These are phyloP conservation scores for Aaosphaeria arxii DNA, from an alignment of 2,329 filamentous ascomycete species.

Conservation along the genomic window DNA sequence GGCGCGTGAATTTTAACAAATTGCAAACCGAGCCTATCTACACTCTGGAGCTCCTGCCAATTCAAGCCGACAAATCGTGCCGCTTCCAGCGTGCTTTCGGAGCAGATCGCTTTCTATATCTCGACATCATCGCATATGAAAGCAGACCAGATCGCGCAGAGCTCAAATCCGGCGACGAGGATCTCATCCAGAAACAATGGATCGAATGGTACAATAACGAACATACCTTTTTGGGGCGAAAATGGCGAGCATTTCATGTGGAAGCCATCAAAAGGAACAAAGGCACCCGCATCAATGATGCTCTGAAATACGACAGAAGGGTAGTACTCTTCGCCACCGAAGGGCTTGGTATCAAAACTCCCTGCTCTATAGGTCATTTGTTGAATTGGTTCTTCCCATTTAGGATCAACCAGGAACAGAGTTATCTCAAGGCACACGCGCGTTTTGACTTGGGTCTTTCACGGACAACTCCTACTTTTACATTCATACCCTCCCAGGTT, in stretches of 20 bases:
- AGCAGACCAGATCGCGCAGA: conserved; percentile 2
- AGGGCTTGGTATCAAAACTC: conserved; percentile 22
- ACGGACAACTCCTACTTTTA: conserved; percentile 33
- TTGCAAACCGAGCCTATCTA: conserved; percentile 16
- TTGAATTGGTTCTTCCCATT: conserved; percentile 42
- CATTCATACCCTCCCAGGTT: conserved; percentile 39
- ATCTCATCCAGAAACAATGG: conserved; percentile 19
- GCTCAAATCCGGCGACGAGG: conserved; percentile 6
- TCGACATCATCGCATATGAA: conserved; percentile 32
- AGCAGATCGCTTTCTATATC: conserved; percentile 41
- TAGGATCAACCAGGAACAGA: conserved; percentile 29
- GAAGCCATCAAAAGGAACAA: conserved; percentile 37
- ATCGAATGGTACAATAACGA: conserved; percentile 32
- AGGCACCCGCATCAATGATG: conserved; percentile 8
- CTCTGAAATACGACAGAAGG: conserved; percentile 14
- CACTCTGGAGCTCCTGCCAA: conserved; percentile 18
- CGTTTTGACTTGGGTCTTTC: conserved; percentile 44
- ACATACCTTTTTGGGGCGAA: conserved; percentile 40
- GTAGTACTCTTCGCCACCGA: conserved; percentile 36
- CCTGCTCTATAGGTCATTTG: conserved; percentile 21
- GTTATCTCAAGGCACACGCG: conserved; percentile 42
- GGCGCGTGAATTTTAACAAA: conserved; percentile 17
- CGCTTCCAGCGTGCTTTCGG: conserved; percentile 37
- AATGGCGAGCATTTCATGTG: conserved; percentile 40
- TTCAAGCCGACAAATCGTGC: conserved; percentile 30